Evolutionary conservation across 2,329 filamentous ascomycete species (phyloP).

Genomic region (Aspergillus hortae): DNA sequence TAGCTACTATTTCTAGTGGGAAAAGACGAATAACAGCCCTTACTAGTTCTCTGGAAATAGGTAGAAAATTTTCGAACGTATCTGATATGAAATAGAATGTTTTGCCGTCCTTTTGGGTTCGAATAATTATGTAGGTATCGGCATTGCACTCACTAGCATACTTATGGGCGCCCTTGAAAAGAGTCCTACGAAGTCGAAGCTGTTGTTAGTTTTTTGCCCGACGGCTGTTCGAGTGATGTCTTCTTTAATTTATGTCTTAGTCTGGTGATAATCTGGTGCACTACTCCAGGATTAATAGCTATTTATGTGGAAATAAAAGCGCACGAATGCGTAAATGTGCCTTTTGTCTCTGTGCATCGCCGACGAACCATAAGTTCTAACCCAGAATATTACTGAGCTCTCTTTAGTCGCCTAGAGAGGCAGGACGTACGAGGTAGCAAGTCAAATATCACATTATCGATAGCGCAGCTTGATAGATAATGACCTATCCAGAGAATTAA

Average conservation of each 20-base stretch:
- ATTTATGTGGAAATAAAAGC: no score
- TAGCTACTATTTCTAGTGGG: background rate
- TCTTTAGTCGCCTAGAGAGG: no score
- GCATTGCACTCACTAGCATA: background rate
- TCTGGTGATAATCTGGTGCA: no score
- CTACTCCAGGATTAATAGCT: no score
- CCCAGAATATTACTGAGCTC: no score
- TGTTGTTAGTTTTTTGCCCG: background rate
- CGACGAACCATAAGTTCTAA: no score
- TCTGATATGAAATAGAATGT: background rate
- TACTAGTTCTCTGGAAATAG: background rate
- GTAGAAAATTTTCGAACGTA: background rate
- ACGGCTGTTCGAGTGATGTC: no score
- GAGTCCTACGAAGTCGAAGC: background rate
- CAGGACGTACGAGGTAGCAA: no score
- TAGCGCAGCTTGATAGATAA: background rate
- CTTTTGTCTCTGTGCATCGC: no score
- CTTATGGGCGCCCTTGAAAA: background rate
- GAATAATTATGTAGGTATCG: background rate
- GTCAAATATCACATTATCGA: no score
- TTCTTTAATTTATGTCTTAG: no score
- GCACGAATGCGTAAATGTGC: no score
- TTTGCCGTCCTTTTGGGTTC: background rate
- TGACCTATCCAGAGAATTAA: background rate
- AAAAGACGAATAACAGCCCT: background rate